Base-by-base conservation (phyloP, 1,139 yeast genomes). In the Pneumocystis murina region DNA sequence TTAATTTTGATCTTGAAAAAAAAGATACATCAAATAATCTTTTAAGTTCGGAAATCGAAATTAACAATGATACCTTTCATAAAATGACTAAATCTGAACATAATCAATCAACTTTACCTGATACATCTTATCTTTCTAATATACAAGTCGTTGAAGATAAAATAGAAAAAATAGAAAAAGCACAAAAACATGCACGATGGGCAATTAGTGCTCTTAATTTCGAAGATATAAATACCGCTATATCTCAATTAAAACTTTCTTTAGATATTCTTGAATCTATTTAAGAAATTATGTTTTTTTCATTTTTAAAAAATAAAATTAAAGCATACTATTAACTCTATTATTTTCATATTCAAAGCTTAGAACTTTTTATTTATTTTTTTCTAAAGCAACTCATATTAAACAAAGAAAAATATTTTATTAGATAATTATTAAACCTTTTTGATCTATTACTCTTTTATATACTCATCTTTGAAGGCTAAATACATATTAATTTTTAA, bases 151-250 rank as follows among this genome's bases (percentile, higher is more conserved):
- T 86, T 59, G 72, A 87, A 66, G 80, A 80, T 67, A 79, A 80
- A 59, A 81, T 86, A 24, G 89, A 86, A 66, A 77, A 80, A 54
- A 83, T 86, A 30, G 69, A 81, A n/a, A 77, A 79, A 68, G 87
- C 90, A 0, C 97, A 91, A 72, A 89, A 87, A 71, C 87, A 84
- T 68, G 92, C 97, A 62, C 87, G 86, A 73, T 92, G 85, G 73
- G 97, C 97, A 2, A 85, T 91, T 10, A 87, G 96, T 62, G 98
- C 98, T 0, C 79, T 92, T 69, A 91, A 90, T 72, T 92, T 90
- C 73, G 97, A 92, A 68, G 98, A 92, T 70, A 77, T 84, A 60
- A 78, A 74, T 4, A 92, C 97, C 0, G 97, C 97, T 0, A 82
- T 86, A 62, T 76, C 75, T n/a, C 95, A 92, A 73, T 77, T 92